Base-by-base conservation (phyloP, 2,329 filamentous ascomycete genomes). In the Fonsecaea monophora region DNA sequence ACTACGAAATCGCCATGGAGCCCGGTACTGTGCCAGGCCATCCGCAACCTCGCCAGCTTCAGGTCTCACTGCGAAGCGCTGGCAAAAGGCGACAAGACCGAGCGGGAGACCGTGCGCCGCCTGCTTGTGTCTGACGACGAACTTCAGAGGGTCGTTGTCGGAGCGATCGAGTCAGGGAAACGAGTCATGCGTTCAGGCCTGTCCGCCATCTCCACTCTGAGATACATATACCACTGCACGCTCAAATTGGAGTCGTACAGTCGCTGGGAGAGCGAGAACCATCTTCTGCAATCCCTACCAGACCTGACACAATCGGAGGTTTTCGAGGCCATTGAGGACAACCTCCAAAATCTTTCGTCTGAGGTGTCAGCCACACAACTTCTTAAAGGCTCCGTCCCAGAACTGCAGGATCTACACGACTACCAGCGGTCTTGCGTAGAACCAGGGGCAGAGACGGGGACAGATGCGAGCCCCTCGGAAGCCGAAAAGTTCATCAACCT, bases 11-110 rank as follows among this genome's bases (percentile, higher is more conserved):
- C 68, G 73, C 61, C 74, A 48, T 34, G 53, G 34, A 13, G 56
- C 25, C 42, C 66, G 6, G 80, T 83, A 48, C 79, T 85, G 18
- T 83, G 84, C 56, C 82, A 87, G 71, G 85, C 85, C 32, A 75
- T 87, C 30, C 82, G 87, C 30, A 86, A 85, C 68, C 71, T 87
- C 6, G 81, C 82, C 1, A 88, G 87, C 9, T 89, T 89, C 68
- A 80, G 80, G 70, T 69, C 60, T 62, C 77, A 73, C 18, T 73
- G 71, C 59, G 67, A 71, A 37, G n/a, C 77, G 72, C 80, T 83
- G 69, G 69, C 86, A 0, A 62, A 61, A 30, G 62, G 68, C 25
- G 79, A 81, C 60, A 70, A 73, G n/a, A 72, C 74, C 4, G 72
- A 77, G 37, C 42, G 67, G 5, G 68, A 76, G 53, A 70, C 70